These are phyloP conservation scores for Rutidosis leptorrhynchoides DNA, from an alignment of 129 eudicot genomes.

Conservation along the genomic window DNA sequence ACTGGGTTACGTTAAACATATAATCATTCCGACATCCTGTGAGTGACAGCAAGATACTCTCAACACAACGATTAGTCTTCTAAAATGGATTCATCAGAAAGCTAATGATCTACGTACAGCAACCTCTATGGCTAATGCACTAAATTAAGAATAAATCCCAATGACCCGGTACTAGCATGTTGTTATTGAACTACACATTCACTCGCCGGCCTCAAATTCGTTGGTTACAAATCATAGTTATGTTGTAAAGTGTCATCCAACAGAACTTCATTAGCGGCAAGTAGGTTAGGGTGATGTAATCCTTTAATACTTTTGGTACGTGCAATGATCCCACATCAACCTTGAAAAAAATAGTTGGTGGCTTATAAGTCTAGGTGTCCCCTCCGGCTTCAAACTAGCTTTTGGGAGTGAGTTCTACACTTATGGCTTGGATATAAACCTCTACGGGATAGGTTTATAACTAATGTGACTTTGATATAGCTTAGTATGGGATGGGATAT, in stretches of 20 bases:
- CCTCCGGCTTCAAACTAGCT: too few species aligned
- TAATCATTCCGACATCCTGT: neutral
- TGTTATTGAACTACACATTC: neutral
- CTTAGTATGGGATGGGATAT: too few species aligned
- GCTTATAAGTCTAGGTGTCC: too few species aligned
- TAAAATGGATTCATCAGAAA: neutral
- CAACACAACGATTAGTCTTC: slow-evolving; percentile 3
- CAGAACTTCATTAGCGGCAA: neutral
- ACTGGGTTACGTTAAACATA: neutral
- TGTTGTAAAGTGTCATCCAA: neutral
- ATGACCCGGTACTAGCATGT: neutral
- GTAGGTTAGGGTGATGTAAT: too few species aligned
- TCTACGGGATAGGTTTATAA: too few species aligned
- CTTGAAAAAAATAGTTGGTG: too few species aligned
- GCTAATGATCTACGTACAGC: neutral
- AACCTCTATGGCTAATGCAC: neutral
- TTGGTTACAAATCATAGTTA: neutral
- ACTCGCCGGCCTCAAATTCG: neutral
- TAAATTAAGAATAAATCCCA: neutral
- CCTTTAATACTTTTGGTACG: too few species aligned
- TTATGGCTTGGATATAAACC: too few species aligned
- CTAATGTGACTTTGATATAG: too few species aligned
- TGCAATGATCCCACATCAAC: too few species aligned
- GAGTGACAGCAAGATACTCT: neutral
- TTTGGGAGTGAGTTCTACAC: too few species aligned